phyloP scores from a whole-genome alignment of 192 early-diverging fungal genomes.

The Rhizoclosmatium sp. region DNA sequence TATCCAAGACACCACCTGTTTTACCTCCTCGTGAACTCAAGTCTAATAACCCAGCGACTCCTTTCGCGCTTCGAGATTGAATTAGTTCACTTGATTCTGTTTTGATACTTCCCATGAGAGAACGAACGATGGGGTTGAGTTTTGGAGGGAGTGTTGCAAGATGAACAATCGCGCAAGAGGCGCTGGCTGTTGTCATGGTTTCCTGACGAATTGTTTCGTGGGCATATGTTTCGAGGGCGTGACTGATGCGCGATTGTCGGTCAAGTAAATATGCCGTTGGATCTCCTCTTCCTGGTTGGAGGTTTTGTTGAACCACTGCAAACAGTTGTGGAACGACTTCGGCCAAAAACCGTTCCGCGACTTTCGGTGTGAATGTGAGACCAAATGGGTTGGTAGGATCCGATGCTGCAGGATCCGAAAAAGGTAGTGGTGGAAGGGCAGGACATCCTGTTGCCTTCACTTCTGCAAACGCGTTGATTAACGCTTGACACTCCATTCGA shows the following conservation, averaged over 20 bases:
- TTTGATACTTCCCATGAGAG: slow-evolving; percentile 88
- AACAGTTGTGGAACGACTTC: slow-evolving; percentile 50
- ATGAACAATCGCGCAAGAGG: slow-evolving; percentile 83
- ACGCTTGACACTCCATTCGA: slow-evolving; percentile 67
- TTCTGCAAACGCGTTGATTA: slow-evolving; percentile 71
- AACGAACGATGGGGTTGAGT: slow-evolving; percentile 83
- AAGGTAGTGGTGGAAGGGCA: slow-evolving; percentile 61
- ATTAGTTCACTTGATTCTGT: slow-evolving; percentile 62
- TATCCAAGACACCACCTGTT: slow-evolving; percentile 68
- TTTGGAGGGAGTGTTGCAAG: slow-evolving; percentile 81
- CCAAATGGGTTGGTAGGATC: slow-evolving; percentile 49
- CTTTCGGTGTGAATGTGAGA: slow-evolving; percentile 42
- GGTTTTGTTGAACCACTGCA: slow-evolving; percentile 1
- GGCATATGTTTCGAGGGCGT: slow-evolving; percentile 71
- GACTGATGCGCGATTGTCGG: slow-evolving; percentile 63
- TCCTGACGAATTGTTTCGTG: slow-evolving; percentile 60
- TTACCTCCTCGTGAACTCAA: slow-evolving; percentile 62
- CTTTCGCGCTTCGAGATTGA: slow-evolving; percentile 63
- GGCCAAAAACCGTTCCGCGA: slow-evolving; percentile 48
- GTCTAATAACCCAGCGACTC: slow-evolving; percentile 63
- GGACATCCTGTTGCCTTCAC: slow-evolving; percentile 60
- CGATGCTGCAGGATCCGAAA: slow-evolving; percentile 4
- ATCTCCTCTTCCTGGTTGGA: slow-evolving; percentile 28
- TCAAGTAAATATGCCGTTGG: slow-evolving; percentile 54
- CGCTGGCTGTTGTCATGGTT: slow-evolving; percentile 71